Percentiles rank a stretch among this genome's conserved stretches.
Conservation (phyloP, 768 basidiomycete genomes). For the Mycena epipterygia region DNA sequence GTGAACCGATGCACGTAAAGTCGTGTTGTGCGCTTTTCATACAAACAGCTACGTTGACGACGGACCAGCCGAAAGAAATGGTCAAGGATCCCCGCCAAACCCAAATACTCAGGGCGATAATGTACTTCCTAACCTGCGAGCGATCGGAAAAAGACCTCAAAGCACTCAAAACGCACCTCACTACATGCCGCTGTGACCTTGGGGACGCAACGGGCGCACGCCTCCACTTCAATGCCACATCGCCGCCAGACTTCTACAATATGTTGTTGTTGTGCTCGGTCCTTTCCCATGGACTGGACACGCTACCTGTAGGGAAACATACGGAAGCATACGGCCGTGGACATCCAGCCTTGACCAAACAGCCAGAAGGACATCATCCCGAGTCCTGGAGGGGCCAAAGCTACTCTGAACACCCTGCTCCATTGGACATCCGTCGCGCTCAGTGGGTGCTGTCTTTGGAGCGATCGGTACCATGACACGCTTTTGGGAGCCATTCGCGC, state of each 20-base stretch:
- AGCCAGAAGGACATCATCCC: neutral
- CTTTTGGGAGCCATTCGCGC: constrained; percentile 8
- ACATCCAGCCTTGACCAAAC: constrained; percentile 1
- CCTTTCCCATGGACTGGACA: neutral
- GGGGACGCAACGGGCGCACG: neutral
- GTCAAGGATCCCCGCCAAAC: neutral
- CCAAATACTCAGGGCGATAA: neutral
- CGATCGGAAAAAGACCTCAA: neutral
- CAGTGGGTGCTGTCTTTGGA: neutral
- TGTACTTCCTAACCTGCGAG: neutral
- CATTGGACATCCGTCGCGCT: neutral
- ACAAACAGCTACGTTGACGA: neutral
- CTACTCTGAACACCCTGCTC: neutral
- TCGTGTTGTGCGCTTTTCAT: neutral
- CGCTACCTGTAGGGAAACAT: neutral
- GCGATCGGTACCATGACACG: neutral
- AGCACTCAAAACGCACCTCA: neutral
- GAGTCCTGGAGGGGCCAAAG: neutral
- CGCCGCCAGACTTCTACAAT: neutral
- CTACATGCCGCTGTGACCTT: neutral
- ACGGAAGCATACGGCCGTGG: neutral
- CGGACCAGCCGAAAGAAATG: neutral
- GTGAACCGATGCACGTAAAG: neutral
- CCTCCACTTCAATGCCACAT: neutral
- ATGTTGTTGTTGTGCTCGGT: neutral